A percentile compares a stretch with the other conserved stretches of the same genome.
Conservation (phyloP, 2,329 filamentous ascomycete species). For the Talaromyces sp. region DNA sequence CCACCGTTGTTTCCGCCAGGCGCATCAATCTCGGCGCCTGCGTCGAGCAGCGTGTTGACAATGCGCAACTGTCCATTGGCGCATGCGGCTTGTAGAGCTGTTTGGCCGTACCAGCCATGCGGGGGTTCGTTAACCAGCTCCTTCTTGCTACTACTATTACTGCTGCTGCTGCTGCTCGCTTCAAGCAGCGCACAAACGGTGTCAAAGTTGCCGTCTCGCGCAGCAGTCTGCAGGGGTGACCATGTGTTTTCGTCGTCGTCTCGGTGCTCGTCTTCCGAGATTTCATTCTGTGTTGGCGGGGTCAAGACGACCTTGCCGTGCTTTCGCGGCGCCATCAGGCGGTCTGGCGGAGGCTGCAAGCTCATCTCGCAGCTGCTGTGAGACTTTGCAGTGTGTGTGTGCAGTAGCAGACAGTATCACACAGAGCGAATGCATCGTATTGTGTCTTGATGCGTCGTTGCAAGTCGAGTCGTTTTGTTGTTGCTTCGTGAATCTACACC, state of each 20-base stretch:
- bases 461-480: not conserved
- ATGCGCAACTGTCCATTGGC: conserved; percentile 29
- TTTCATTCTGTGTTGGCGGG: conserved; percentile 4
- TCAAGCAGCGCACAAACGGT: conserved; percentile 14
- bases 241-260: conserved; percentile 10
- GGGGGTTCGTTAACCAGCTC: conserved; percentile 14
- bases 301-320: conserved; percentile 8
- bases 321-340: conserved; percentile 4
- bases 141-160: conserved; percentile 4
- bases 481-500: not conserved
- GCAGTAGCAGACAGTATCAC: not conserved
- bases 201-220: conserved; percentile 15
- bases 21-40: conserved; percentile 13
- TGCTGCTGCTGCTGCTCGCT: not conserved
- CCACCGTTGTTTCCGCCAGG: conserved; percentile 14
- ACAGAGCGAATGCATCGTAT: not conserved
- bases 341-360: not conserved
- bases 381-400: not conserved
- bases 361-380: not conserved
- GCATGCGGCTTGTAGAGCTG: conserved; percentile 23
- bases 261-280: conserved; percentile 2
- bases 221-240: conserved; percentile 17
- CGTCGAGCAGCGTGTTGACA: conserved; percentile 31
- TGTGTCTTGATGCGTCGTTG: not conserved
- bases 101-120: conserved; percentile 10